Percentiles rank a stretch among this genome's conserved stretches.
These are phyloP conservation scores for Sisymbrium altissimum DNA, from an alignment of 345 rosid species.

Conservation along the genomic window DNA sequence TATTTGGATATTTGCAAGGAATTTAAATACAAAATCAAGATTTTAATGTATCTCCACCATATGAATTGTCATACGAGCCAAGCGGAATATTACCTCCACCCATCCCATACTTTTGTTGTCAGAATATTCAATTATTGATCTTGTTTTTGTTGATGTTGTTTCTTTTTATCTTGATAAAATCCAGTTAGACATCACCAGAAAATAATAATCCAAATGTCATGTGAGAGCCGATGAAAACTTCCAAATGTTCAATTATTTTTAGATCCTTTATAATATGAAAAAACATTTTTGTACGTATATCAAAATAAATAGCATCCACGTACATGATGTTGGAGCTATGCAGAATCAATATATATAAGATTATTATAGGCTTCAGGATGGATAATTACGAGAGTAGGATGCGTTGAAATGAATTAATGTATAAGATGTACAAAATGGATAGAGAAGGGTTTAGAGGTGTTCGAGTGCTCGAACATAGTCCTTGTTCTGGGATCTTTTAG, in stretches of 20 bases:
- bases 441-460: too few species aligned
- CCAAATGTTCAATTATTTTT: constrained; percentile 14
- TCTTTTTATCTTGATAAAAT: neutral
- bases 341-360: neutral
- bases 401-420: too few species aligned
- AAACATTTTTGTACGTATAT: neutral
- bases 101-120: neutral
- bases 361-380: too few species aligned
- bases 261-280: neutral
- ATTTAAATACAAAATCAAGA: neutral
- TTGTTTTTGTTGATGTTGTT: neutral
- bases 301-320: constrained; percentile 6
- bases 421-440: too few species aligned
- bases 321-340: constrained; percentile 1
- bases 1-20: neutral
- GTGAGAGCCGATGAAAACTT: constrained; percentile 16
- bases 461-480: too few species aligned
- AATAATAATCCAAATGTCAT: constrained; percentile 7
- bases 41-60: neutral
- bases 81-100: neutral
- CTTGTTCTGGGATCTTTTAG: too few species aligned
- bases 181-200: neutral
- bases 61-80: neutral
- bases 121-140: constrained; percentile 8
- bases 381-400: too few species aligned